Evolutionary conservation across 2,329 filamentous ascomycete species (phyloP).

Genomic region (Pestalotiopsis sp.): DNA sequence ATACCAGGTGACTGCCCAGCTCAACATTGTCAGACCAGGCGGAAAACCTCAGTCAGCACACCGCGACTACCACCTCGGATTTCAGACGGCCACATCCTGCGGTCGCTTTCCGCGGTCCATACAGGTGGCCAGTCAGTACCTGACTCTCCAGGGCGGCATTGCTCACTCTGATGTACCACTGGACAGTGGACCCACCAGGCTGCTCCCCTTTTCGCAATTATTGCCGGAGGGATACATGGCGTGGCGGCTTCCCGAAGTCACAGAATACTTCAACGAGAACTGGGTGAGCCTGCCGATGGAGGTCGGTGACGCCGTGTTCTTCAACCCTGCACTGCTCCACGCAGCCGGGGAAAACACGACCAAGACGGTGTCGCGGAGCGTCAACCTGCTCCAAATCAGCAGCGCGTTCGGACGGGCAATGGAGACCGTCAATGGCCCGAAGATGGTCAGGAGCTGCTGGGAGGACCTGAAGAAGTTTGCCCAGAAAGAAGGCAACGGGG

Average conservation of each 20-base stretch:
- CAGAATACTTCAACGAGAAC: constrained; percentile 50
- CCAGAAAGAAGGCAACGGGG: not conserved
- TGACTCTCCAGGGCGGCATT: constrained; percentile 64
- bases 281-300: constrained; percentile 53
- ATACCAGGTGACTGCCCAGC: constrained; percentile 61
- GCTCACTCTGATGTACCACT: constrained; percentile 62
- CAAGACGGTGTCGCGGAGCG: constrained; percentile 48
- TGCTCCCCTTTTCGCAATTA: constrained; percentile 60
- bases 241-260: constrained; percentile 53
- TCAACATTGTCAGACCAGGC: constrained; percentile 62
- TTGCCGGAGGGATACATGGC: constrained; percentile 59
- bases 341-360: constrained; percentile 59
- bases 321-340: constrained; percentile 64
- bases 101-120: constrained; percentile 49
- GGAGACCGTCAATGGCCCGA: constrained; percentile 57
- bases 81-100: constrained; percentile 51
- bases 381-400: constrained; percentile 64
- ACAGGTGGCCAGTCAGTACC: constrained; percentile 54
- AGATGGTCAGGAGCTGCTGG: constrained; percentile 48
- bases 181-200: constrained; percentile 57
- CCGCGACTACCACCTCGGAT: constrained; percentile 65
- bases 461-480: constrained; percentile 29
- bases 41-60: constrained; percentile 58
- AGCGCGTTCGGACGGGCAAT: constrained; percentile 64
- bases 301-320: constrained; percentile 62